Conservation (phyloP, 345 rosid genomes). For the Gossypium herbaceum region DNA sequence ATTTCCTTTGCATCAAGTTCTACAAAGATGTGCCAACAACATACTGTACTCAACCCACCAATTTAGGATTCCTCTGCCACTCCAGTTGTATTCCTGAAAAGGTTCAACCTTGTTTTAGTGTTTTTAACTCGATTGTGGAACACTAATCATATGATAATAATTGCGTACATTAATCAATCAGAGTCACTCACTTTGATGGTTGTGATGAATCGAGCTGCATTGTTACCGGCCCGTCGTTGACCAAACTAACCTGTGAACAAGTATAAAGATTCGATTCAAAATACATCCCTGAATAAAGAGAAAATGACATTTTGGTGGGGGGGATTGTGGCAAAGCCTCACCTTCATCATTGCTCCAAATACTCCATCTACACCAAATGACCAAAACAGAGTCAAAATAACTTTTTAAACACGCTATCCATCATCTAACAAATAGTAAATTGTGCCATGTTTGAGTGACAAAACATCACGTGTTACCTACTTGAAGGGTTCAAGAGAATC, state of each 20-base stretch:
- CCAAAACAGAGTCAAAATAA: slow-evolving; percentile 9
- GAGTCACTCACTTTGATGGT: slow-evolving; percentile 53
- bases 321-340: slow-evolving; percentile 17
- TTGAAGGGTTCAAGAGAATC: neutral
- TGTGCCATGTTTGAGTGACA: neutral
- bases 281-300: neutral
- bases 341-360: slow-evolving; percentile 93
- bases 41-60: neutral
- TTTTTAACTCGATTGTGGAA: neutral
- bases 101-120: slow-evolving; percentile 6
- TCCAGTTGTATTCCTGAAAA: slow-evolving; percentile 14
- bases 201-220: slow-evolving; percentile 79
- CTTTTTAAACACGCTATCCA: neutral
- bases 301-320: neutral
- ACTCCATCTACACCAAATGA: slow-evolving; percentile 50
- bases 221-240: slow-evolving; percentile 89
- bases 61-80: slow-evolving; percentile 5
- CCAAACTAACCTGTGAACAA: slow-evolving; percentile 60
- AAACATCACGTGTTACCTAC: neutral
- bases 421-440: neutral
- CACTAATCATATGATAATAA: neutral
- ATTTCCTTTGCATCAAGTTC: neutral
- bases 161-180: neutral
- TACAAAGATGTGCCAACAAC: neutral
- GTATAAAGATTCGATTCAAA: neutral